Conservation (phyloP, 106 monocot genomes). For the Allium fistulosum region DNA sequence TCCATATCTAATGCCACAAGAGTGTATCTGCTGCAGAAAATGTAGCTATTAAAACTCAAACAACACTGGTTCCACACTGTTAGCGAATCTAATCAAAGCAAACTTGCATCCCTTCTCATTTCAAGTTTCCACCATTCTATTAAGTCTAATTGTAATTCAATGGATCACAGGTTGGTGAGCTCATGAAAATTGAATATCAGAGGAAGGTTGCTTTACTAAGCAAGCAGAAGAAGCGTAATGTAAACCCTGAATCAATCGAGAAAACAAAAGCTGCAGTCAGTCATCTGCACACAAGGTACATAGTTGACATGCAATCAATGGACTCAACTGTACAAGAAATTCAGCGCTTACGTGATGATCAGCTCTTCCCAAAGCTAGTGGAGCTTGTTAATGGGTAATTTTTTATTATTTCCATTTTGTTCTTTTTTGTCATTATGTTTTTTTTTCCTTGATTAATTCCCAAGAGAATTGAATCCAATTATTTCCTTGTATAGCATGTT, state of each 20-base stretch:
- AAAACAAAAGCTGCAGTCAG: slow-evolving; percentile 90
- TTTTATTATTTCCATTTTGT: not conserved
- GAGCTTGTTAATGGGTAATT: slow-evolving; percentile 72
- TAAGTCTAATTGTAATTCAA: slow-evolving; percentile 4
- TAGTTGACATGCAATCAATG: slow-evolving; percentile 98
- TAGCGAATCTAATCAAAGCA: too few relatives aligned
- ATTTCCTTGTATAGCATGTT: too few relatives aligned
- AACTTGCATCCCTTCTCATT: not conserved
- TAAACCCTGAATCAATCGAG: slow-evolving; percentile 59
- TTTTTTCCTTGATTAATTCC: not conserved
- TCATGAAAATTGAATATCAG: slow-evolving; percentile 95
- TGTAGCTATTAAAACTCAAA: too few relatives aligned
- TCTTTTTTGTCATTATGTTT: not conserved
- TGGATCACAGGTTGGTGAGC: slow-evolving; percentile 58
- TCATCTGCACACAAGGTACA: slow-evolving; percentile 93
- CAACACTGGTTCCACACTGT: too few relatives aligned
- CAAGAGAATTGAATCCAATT: too few relatives aligned
- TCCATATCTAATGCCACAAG: too few relatives aligned
- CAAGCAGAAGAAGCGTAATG: slow-evolving; percentile 70
- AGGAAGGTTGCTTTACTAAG: slow-evolving; percentile 74
- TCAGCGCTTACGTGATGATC: slow-evolving; percentile 80
- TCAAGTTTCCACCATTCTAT: not conserved
- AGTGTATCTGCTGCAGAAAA: too few relatives aligned
- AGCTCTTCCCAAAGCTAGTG: slow-evolving; percentile 63
- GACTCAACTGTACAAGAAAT: slow-evolving; percentile 94